Base-by-base conservation (phyloP, 768 basidiomycete genomes). In the Suillus subaureus region DNA sequence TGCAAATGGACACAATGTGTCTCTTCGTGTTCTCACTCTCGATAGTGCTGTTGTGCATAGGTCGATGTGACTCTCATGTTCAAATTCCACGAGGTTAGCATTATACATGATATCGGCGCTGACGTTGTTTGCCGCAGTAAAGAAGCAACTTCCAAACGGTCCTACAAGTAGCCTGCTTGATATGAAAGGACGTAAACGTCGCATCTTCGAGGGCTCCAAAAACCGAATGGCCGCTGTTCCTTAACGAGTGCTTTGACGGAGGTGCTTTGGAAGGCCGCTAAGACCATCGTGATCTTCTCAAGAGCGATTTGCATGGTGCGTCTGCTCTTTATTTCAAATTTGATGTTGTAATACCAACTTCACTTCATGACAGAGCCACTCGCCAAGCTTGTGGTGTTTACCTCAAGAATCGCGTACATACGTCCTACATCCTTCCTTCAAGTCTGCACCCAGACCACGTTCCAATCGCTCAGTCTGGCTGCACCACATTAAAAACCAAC, bases 101-200 rank as follows among this genome's bases (percentile, higher is more conserved):
- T 95, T 93, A 70, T 95, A 95, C 90, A 94, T 93, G 62, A 95
- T 79, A 75, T 95, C 93, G 0, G 92, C 89, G 69, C 92, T 93
- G 73, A 94, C 93, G 61, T 86, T 87, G 70, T 93, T 71, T 87
- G 83, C 93, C 93, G 95, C 40, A 95, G 78, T 60, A 89, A 84
- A 0, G 91, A 80, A 15, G 87, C 90, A 2, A 93, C 84, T 70
- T 94, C 91, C 21, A 95, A 82, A 51, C 93, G 83, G 61, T 94
- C 93, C 67, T 88, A 85, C 42, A 95, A 79, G 71, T 88, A 83
- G 12, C 93, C 93, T 9, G 87, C 80, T 67, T 91, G 88, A 66
- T 89, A 92, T 0, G 92, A 92, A 33, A 93, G 86, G 15, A 95
- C 83, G 68, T 94, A 95, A 13, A 95, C 93, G 68, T 95, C 93